Conservation (phyloP, 441 rosid species). For the Lepidium campestre region DNA sequence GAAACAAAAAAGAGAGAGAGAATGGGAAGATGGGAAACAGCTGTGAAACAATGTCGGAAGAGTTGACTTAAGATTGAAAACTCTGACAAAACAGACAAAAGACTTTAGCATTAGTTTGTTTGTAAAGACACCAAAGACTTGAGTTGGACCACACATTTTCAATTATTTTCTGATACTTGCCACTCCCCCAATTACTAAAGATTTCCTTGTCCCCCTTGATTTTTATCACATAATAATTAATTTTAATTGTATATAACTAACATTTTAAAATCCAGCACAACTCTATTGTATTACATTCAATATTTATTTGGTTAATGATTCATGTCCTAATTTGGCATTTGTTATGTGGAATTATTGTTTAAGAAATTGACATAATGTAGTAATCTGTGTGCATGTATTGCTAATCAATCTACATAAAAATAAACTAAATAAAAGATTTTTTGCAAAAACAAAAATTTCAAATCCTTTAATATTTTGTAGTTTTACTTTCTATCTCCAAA, state of each 20-base stretch:
- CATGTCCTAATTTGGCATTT: background rate
- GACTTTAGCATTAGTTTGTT: slow-evolving; percentile 8
- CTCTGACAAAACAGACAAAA: slow-evolving; percentile 13
- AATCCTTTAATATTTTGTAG: too few species aligned
- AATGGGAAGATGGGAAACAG: slow-evolving; percentile 15
- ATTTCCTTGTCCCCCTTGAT: slow-evolving; percentile 9
- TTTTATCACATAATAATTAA: background rate
- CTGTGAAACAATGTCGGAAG: slow-evolving; percentile 25
- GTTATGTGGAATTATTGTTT: background rate
- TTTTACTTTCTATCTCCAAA: too few species aligned
- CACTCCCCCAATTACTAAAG: slow-evolving; percentile 14
- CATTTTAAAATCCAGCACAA: background rate
- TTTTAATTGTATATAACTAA: background rate
- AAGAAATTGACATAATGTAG: background rate
- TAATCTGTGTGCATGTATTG: too few species aligned
- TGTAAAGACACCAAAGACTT: background rate
- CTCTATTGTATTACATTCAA: background rate
- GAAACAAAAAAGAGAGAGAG: background rate
- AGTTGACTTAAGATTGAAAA: slow-evolving; percentile 19
- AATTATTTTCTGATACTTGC: slow-evolving; percentile 5
- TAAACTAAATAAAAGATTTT: too few species aligned
- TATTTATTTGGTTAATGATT: background rate
- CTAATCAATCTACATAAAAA: too few species aligned
- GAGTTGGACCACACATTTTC: slow-evolving; percentile 23
- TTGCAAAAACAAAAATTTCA: too few species aligned